phyloP scores from a whole-genome alignment of 305 asterid species.

The Fraxinus latifolia region DNA sequence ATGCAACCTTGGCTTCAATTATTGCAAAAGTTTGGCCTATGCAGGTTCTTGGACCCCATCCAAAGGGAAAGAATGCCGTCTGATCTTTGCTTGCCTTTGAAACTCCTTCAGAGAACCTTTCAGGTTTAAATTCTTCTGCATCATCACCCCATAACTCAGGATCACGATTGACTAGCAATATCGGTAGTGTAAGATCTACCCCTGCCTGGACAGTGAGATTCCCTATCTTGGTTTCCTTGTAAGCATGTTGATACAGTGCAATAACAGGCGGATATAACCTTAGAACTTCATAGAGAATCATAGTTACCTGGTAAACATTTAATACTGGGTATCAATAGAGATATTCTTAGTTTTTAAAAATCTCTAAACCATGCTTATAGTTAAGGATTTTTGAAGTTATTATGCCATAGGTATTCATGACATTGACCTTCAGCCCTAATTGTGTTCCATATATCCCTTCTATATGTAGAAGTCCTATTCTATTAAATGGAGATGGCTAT shows the following conservation, averaged over 20 bases:
- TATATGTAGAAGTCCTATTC: not conserved
- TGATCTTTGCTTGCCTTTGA: constrained; percentile 46
- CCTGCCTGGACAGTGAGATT: constrained; percentile 40
- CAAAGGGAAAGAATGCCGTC: constrained; percentile 50
- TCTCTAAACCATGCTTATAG: not conserved
- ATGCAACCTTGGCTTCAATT: constrained; percentile 49
- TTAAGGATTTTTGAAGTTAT: not conserved
- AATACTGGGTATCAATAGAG: not conserved
- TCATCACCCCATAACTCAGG: constrained; percentile 53
- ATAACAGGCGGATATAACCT: constrained; percentile 51
- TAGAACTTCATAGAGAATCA: constrained; percentile 50
- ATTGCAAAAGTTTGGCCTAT: constrained; percentile 49
- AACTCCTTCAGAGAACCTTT: constrained; percentile 46
- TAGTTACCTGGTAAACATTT: constrained; percentile 33
- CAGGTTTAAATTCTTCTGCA: constrained; percentile 49
- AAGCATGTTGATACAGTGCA: constrained; percentile 30
- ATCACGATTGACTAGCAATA: constrained; percentile 41
- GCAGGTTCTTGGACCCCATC: constrained; percentile 56
- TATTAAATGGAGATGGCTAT: not conserved
- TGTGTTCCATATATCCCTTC: not conserved
- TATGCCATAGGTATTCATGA: not conserved
- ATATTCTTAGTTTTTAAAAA: not conserved
- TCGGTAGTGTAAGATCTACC: constrained; percentile 37
- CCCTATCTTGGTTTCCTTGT: constrained; percentile 39
- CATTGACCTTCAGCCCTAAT: not conserved